Percentiles rank a stretch among this genome's conserved stretches.
phyloP scores from a whole-genome alignment of 768 basidiomycete genomes.

The Xanthoconium stramineum region DNA sequence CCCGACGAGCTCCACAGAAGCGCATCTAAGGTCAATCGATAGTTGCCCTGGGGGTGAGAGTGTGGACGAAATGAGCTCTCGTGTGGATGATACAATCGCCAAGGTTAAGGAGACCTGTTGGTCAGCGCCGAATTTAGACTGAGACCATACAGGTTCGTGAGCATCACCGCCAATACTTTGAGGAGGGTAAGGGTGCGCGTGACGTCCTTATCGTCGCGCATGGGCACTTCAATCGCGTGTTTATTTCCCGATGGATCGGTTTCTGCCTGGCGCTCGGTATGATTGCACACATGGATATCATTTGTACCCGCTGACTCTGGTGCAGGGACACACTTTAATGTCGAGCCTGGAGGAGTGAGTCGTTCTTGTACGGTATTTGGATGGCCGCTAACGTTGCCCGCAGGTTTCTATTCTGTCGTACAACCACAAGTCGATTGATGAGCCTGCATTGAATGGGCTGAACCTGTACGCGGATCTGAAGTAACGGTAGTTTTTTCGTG shows the following conservation, averaged over 20 bases:
- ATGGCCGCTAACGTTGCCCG: constrained; percentile 4
- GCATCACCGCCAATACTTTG: constrained; percentile 67
- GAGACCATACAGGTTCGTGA: constrained; percentile 54
- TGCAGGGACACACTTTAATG: constrained; percentile 72
- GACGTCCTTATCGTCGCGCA: constrained; percentile 91
- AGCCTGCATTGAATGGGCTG: constrained; percentile 73
- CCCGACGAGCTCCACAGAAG: background rate
- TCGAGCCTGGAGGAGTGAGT: constrained; percentile 79
- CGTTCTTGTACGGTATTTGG: background rate
- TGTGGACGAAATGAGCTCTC: constrained; percentile 68
- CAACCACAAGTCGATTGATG: constrained; percentile 74
- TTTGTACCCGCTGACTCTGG: constrained; percentile 7
- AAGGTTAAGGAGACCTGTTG: constrained; percentile 45
- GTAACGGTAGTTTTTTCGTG: constrained; percentile 21
- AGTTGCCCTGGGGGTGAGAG: constrained; percentile 91
- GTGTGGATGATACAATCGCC: constrained; percentile 74
- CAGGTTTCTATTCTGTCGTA: constrained; percentile 81
- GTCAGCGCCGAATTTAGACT: constrained; percentile 1
- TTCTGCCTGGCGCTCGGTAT: constrained; percentile 60
- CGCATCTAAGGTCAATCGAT: constrained; percentile 4
- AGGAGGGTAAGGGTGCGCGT: constrained; percentile 60
- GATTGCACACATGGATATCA: constrained; percentile 6
- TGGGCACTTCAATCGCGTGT: constrained; percentile 72
- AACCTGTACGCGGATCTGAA: constrained; percentile 57
- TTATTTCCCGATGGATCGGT: constrained; percentile 81